phyloP scores from a whole-genome alignment of 768 basidiomycete genomes.

The Podaxis rugospora region DNA sequence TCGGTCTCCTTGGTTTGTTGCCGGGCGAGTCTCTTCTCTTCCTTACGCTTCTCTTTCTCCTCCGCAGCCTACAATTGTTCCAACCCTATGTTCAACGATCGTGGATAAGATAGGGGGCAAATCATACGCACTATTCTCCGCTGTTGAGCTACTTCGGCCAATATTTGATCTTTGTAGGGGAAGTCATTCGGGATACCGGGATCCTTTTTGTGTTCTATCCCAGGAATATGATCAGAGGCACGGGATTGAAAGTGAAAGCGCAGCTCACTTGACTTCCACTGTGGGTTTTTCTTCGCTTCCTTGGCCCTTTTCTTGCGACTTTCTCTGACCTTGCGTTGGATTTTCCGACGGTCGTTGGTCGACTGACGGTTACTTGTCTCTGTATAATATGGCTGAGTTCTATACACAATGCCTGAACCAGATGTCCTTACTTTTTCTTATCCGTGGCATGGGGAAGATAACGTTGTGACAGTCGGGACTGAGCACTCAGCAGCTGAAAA shows the following conservation, averaged over 20 bases:
- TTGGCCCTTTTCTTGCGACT: conserved; percentile 73
- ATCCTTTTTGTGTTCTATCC: conserved; percentile 75
- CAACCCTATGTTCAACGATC: neutral
- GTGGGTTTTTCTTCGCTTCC: conserved; percentile 69
- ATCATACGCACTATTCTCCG: conserved; percentile 57
- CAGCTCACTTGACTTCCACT: conserved; percentile 85
- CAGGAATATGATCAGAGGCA: neutral
- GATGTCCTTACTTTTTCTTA: conserved; percentile 53
- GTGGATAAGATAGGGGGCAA: neutral
- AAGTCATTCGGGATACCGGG: conserved; percentile 92
- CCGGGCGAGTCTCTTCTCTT: conserved; percentile 41
- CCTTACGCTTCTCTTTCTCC: conserved; percentile 65
- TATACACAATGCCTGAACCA: neutral
- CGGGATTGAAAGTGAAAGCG: conserved; percentile 1
- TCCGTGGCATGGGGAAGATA: conserved; percentile 48
- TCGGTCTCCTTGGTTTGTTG: conserved; percentile 24
- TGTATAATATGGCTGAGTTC: conserved; percentile 25
- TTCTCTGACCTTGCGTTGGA: conserved; percentile 74
- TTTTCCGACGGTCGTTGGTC: conserved; percentile 68
- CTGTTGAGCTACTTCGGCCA: conserved; percentile 85
- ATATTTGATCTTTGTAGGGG: conserved; percentile 91
- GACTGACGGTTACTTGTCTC: conserved; percentile 81
- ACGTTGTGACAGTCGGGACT: neutral
- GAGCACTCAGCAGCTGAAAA: neutral
- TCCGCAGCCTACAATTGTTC: conserved; percentile 55